Evolutionary conservation across 495 filamentous ascomycete genomes (phyloP), one percentile per base, ranked within the genome.

Genomic region (Aspergillus indologenus): DNA sequence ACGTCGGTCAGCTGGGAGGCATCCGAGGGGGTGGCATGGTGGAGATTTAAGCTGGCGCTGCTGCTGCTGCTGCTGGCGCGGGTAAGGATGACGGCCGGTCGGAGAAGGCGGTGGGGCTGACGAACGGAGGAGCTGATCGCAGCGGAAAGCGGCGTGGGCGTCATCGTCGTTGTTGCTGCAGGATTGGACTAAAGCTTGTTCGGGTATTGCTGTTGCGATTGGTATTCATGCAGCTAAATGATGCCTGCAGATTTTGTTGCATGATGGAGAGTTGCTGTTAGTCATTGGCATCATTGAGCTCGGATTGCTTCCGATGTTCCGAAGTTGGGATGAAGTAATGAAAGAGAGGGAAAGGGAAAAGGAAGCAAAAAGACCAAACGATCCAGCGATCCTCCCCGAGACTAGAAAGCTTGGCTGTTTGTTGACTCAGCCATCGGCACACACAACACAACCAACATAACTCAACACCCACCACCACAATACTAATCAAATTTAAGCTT

Each of bases 41-140:
- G 18, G 21, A 62, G 47, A 7, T 49, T 42, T 43, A 58, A 59
- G 5, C 52, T 24, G 11, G 45, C 20, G 20, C 8, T 22, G 45
- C 19, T 48, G 47, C 17, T 50, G 47, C n/a, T 50, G 22, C 29
- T 24, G 21, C 2, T 18, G 48, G 23, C 18, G 48, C 17, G 48
- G 11, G 48, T 24, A 6, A 51, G 24, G 22, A 18, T 17, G 23
- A 29, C 45, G n/a, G 45, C 7, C 19, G 45, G 19, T 20, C 22
- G 7, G 19, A 23, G 9, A 29, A 29, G 12, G 34, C 34, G 34
- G 12, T 40, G 2, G 12, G 34, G 34, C 34, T 40, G 34, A 2
- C 34, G 34, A 40, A 14, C 34, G 12, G 34, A 4, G 12, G 7
- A 2, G 6, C 2, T 40, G 34, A 40, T 7, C 6, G 34, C 34